Base-by-base conservation (phyloP, 2,329 filamentous ascomycete genomes). In the Fusarium goolgardi region DNA sequence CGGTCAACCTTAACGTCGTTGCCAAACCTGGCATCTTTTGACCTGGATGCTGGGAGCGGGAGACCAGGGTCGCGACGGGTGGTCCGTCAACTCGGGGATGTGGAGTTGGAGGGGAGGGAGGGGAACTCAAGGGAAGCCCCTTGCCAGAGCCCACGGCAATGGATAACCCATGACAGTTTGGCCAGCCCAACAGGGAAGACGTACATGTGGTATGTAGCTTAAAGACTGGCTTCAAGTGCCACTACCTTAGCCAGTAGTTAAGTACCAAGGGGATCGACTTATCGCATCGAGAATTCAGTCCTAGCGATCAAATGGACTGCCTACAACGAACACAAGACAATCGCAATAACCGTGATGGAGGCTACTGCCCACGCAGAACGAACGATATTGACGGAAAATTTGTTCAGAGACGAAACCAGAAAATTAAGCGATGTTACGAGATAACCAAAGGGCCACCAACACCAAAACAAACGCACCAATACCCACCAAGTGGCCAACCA, bases 1-100 rank as follows among this genome's bases (percentile, higher is more conserved):
- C 59, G 53, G 59, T 52, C 65, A 67, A 66, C 50, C 65, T 59
- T 64, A 60, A 50, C 35, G 37, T 59, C 49, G 53, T 59, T 55
- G 43, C 41, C 46, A 53, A 65, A 68, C 59, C 54, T 53, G 71
- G 64, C 46, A 63, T 64, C 16, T 32, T 55, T 52, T 55, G 59
- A 64, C 68, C 66, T 72, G 64, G 71, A 60, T 61, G 56, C 69
- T 65, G 43, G 65, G 62, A 69, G 63, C 73, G 72, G 74, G 69
- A 75, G 72, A 75, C 74, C 61, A 67, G 74, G 74, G 69, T 71
- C 43, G 47, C 61, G 63, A 67, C 65, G 67, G 60, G 62, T 63
- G 65, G 67, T 58, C 71, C 63, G 67, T 66, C 65, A 60, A 67
- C 60, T 73, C 55, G 70, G 73, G 55, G 66, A 53, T 60, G 73